Conservation (phyloP, 192 early-diverging fungal species). For the Coemansia sp. region DNA sequence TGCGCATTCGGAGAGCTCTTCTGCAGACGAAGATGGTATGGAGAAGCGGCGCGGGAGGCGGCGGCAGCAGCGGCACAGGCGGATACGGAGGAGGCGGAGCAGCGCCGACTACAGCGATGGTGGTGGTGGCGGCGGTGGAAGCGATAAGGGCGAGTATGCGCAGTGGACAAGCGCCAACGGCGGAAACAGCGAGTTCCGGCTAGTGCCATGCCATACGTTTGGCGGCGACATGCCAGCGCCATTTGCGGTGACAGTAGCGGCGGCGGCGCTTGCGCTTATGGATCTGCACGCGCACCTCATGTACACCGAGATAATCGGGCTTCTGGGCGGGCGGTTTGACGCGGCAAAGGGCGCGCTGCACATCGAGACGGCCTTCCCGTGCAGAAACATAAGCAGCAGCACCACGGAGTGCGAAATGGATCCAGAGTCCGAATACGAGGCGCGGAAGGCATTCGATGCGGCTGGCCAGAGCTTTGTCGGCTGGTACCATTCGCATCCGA, state of each 20-base stretch:
- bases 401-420: conserved; percentile 95
- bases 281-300: conserved; percentile 91
- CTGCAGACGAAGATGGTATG: conserved; percentile 5
- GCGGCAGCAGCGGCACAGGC: neutral
- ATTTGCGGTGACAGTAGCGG: conserved; percentile 22
- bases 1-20: neutral
- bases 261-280: conserved; percentile 71
- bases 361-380: conserved; percentile 75
- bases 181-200: conserved; percentile 40
- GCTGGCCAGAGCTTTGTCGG: conserved; percentile 72
- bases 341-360: conserved; percentile 50
- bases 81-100: conserved; percentile 1
- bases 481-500: conserved; percentile 97
- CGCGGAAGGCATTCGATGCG: conserved; percentile 68
- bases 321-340: conserved; percentile 80
- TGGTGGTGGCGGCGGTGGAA: conserved; percentile 6
- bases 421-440: conserved; percentile 79
- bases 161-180: conserved; percentile 4
- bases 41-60: neutral
- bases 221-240: conserved; percentile 9
- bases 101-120: conserved; percentile 2
- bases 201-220: conserved; percentile 33
- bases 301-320: conserved; percentile 89
- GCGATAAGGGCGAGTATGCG: neutral
- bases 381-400: conserved; percentile 70